These are phyloP conservation scores for Carex littledalei DNA, from an alignment of 176 grass and related monocot genomes.

Conservation along the genomic window DNA sequence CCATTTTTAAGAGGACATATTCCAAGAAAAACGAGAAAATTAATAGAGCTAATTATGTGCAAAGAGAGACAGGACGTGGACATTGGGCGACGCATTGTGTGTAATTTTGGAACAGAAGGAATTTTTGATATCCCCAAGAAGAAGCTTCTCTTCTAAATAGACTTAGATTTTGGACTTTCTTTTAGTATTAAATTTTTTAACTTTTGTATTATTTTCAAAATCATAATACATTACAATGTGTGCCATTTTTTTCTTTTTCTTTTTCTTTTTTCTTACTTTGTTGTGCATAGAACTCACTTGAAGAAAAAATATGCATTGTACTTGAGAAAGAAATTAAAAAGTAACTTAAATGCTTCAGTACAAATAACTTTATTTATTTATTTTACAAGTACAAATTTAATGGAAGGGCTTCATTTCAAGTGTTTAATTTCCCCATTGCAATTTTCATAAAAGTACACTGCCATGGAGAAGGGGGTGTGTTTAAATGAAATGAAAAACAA, in stretches of 20 bases:
- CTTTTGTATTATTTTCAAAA: background rate
- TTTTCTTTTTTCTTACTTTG: background rate
- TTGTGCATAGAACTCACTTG: background rate
- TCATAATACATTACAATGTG: background rate
- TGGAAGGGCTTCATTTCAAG: background rate
- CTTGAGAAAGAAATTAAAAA: background rate
- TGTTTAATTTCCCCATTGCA: background rate
- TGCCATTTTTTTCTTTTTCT: background rate
- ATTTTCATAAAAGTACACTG: background rate
- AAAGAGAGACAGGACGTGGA: background rate
- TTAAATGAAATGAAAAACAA: background rate
- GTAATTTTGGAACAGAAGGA: conserved; percentile 14
- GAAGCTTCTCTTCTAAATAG: background rate
- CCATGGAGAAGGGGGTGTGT: background rate
- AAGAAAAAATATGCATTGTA: background rate
- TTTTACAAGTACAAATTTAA: background rate
- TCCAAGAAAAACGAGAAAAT: background rate
- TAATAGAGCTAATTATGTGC: background rate
- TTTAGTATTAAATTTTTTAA: background rate
- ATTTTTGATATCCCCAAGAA: conserved; percentile 4
- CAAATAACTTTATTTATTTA: background rate
- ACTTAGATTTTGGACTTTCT: background rate
- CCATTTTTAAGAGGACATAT: background rate
- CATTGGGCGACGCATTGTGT: background rate
- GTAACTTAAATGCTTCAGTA: background rate